Conservation (phyloP, 2,329 filamentous ascomycete genomes). For the Monosporascus cannonballus region DNA sequence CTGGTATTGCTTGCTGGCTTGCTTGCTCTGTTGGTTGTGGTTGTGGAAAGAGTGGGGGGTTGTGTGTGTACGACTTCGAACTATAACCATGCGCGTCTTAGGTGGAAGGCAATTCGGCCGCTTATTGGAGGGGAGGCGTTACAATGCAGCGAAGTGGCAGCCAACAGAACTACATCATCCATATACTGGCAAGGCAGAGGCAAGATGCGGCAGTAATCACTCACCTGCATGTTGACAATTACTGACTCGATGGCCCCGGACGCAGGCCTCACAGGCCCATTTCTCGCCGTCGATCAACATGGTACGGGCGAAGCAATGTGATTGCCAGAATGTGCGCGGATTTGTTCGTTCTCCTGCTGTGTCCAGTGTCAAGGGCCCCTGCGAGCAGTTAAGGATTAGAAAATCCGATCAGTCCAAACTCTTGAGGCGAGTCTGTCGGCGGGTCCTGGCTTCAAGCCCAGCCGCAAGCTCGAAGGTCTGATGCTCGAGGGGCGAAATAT, state of each 20-base stretch:
- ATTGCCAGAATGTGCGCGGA: neutral
- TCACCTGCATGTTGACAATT: slow-evolving; percentile 94
- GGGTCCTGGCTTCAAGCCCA: neutral
- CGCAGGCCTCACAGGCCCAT: slow-evolving; percentile 96
- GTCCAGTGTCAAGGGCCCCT: neutral
- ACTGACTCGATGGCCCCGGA: slow-evolving; percentile 97
- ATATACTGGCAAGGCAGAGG: neutral
- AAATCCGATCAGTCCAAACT: neutral
- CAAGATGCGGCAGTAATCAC: slow-evolving; percentile 32
- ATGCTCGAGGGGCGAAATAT: neutral
- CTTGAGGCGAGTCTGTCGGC: neutral
- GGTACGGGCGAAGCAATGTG: slow-evolving; percentile 14
- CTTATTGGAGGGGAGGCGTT: neutral
- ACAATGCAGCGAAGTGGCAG: neutral
- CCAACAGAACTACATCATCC: slow-evolving; percentile 1
- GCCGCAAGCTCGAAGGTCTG: neutral
- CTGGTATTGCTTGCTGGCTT: too few relatives aligned
- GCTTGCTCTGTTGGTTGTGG: too few relatives aligned
- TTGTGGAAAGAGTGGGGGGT: neutral
- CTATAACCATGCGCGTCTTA: neutral
- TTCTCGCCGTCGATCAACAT: slow-evolving; percentile 95
- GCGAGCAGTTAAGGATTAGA: neutral
- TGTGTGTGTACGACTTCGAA: neutral
- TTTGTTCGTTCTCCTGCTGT: neutral
- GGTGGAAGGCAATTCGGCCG: neutral